Evolutionary conservation across 129 eudicot genomes (phyloP).

Genomic region (Escallonia rubra): DNA sequence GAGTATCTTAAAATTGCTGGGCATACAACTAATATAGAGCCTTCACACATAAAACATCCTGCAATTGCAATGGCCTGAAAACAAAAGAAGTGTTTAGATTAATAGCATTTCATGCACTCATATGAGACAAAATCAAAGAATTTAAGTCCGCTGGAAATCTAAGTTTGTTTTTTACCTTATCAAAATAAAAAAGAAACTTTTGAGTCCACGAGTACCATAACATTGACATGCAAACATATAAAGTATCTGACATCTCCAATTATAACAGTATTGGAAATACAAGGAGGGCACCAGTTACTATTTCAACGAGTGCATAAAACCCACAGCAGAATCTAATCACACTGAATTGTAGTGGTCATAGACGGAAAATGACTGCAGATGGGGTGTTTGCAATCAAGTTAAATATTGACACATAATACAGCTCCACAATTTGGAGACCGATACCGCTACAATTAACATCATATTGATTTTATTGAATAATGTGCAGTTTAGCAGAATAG

Average conservation of each 20-base stretch:
- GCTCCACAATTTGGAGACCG: neutral
- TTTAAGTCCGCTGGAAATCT: neutral
- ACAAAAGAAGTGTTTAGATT: conserved; percentile 12
- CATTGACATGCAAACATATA: neutral
- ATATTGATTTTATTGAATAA: no score
- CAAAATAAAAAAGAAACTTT: no score
- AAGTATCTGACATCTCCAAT: neutral
- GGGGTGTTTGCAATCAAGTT: neutral
- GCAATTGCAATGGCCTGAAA: conserved; percentile 92
- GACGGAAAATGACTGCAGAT: neutral
- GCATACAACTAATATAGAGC: conserved; percentile 80
- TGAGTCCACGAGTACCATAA: neutral
- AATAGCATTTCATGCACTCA: neutral
- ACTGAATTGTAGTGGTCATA: neutral
- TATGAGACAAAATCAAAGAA: neutral
- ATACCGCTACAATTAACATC: no score
- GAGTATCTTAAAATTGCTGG: conserved; percentile 89
- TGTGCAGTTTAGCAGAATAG: no score
- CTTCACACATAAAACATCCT: conserved; percentile 79
- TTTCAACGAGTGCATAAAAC: neutral
- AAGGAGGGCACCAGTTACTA: neutral
- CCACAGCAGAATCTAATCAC: neutral
- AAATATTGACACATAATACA: neutral
- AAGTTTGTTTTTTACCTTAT: neutral
- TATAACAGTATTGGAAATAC: no score